A percentile compares a stretch with the other conserved stretches of the same genome.
phyloP scores from a whole-genome alignment of 345 rosid species.

The Populus pruinosa region DNA sequence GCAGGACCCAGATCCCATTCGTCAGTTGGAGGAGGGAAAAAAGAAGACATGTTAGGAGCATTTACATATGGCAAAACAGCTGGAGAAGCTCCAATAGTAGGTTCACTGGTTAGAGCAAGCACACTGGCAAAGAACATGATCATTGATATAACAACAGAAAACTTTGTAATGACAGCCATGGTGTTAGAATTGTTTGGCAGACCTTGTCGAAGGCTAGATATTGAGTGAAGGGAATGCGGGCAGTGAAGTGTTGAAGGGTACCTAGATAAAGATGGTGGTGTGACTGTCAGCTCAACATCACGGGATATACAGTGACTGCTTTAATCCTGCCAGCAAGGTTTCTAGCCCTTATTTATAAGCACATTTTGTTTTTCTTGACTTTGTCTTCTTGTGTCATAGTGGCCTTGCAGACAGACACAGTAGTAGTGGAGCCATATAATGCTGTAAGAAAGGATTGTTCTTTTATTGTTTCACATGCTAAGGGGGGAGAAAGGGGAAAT shows the following conservation, averaged over 20 bases:
- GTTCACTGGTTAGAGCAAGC: slow-evolving; percentile 27
- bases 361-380: neutral
- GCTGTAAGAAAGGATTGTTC: neutral
- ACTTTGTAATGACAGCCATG: slow-evolving; percentile 37
- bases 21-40: slow-evolving; percentile 55
- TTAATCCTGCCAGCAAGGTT: neutral
- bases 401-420: neutral
- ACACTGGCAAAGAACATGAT: slow-evolving; percentile 19
- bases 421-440: neutral
- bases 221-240: neutral
- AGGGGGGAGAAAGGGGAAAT: no score
- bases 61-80: slow-evolving; percentile 46
- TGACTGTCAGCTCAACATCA: neutral
- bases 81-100: slow-evolving; percentile 54
- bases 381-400: neutral
- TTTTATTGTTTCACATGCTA: no score
- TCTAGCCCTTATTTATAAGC: neutral
- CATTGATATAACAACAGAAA: slow-evolving; percentile 28
- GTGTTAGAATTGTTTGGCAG: neutral
- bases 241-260: neutral
- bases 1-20: slow-evolving; percentile 29
- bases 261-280: no score
- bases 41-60: slow-evolving; percentile 59
- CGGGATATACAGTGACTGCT: neutral
- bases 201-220: slow-evolving; percentile 1